A percentile compares a stretch with the other conserved stretches of the same genome.
phyloP scores from a whole-genome alignment of 371 early-diverging fungal genomes.

The Rhizopus sp. region DNA sequence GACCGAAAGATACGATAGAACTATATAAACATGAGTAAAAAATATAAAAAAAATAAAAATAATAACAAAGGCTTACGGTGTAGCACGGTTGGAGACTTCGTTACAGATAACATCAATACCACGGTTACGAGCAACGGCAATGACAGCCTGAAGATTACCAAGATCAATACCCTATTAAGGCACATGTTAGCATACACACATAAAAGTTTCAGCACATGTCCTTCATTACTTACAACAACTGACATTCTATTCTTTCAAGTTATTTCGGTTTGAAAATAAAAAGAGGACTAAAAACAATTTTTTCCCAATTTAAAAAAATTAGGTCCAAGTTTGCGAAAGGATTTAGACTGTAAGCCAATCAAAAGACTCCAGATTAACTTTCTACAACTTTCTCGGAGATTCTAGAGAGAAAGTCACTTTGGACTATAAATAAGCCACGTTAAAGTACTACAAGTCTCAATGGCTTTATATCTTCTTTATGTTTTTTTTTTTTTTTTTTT shows the following conservation, averaged over 20 bases:
- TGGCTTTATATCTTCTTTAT: too few relatives aligned
- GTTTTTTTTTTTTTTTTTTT: too few relatives aligned
- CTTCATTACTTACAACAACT: slow-evolving; percentile 45
- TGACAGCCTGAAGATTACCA: slow-evolving; percentile 93
- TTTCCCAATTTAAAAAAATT: slow-evolving; percentile 1
- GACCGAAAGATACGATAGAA: slow-evolving; percentile 91
- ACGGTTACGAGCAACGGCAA: slow-evolving; percentile 97
- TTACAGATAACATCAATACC: slow-evolving; percentile 97
- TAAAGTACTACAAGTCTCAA: too few relatives aligned
- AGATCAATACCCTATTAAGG: slow-evolving; percentile 86
- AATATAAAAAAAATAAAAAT: not conserved
- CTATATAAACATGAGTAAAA: slow-evolving; percentile 32
- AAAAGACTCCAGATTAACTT: slow-evolving; percentile 3
- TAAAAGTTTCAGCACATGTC: not conserved
- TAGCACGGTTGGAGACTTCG: slow-evolving; percentile 95
- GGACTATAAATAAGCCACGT: not conserved
- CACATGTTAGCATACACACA: not conserved
- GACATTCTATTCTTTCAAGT: slow-evolving; percentile 30
- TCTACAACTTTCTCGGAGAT: slow-evolving; percentile 24
- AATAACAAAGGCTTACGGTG: slow-evolving; percentile 73
- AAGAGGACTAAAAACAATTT: slow-evolving; percentile 1
- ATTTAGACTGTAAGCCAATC: not conserved
- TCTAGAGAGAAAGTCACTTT: slow-evolving; percentile 10
- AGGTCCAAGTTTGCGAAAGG: not conserved
- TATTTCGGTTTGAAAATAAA: not conserved